These are phyloP conservation scores for Botrytis fragariae DNA, from an alignment of 2,329 filamentous ascomycete species.

Conservation along the genomic window DNA sequence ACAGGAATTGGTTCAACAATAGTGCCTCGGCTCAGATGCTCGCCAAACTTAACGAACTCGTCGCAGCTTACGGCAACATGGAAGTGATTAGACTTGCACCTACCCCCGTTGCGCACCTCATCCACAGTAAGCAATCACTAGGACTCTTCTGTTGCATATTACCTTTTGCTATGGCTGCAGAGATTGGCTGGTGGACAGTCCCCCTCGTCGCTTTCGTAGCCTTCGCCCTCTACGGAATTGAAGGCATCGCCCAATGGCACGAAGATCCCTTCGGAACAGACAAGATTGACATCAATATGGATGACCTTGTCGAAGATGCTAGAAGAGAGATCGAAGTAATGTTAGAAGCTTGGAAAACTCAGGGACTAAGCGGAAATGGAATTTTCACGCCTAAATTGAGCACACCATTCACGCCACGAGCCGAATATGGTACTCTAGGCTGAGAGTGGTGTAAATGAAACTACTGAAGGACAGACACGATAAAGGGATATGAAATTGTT, in stretches of 20 bases:
- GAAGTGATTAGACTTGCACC: conserved; percentile 65
- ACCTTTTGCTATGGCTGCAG: conserved; percentile 61
- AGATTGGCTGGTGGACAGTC: conserved; percentile 62
- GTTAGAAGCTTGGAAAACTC: conserved; percentile 53
- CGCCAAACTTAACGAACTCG: conserved; percentile 54
- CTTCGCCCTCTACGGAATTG: conserved; percentile 57
- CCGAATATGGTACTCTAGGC: conserved; percentile 11
- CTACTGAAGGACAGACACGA: not conserved
- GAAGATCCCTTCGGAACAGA: conserved; percentile 67
- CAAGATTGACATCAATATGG: conserved; percentile 66
- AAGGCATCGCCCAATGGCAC: conserved; percentile 50
- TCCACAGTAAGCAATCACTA: conserved; percentile 63
- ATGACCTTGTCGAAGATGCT: conserved; percentile 61
- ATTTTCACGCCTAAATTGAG: conserved; percentile 2
- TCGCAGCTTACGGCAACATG: conserved; percentile 60
- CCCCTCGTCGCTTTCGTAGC: conserved; percentile 57
- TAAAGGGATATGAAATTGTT: not conserved
- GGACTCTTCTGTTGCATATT: conserved; percentile 59
- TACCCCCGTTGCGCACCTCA: conserved; percentile 62
- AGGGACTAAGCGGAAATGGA: conserved; percentile 26
- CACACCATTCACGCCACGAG: conserved; percentile 2
- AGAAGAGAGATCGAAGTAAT: conserved; percentile 56
- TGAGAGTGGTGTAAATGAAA: not conserved
- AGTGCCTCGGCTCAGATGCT: conserved; percentile 58
- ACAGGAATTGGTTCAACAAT: conserved; percentile 56